These are phyloP conservation scores for Naganishia randhawae DNA, from an alignment of 768 basidiomycete species.

Conservation along the genomic window DNA sequence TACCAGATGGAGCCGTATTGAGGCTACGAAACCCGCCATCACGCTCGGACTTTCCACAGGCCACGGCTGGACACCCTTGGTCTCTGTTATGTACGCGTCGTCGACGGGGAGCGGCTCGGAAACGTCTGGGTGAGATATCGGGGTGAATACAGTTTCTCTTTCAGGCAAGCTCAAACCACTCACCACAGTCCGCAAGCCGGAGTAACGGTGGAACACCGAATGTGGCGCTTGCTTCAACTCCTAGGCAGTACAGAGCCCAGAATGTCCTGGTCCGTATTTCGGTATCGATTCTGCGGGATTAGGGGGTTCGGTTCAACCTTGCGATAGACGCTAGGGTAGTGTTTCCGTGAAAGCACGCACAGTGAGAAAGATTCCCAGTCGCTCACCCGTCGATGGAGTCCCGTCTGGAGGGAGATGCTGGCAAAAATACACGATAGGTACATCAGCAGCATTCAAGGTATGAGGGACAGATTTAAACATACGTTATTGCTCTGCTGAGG, in stretches of 20 bases:
- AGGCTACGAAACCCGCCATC: slow-evolving; percentile 30
- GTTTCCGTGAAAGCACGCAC: not conserved
- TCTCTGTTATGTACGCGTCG: slow-evolving; percentile 31
- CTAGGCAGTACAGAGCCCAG: slow-evolving; percentile 34
- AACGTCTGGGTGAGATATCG: slow-evolving; percentile 24
- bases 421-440: not conserved
- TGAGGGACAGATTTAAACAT: not conserved
- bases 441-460: not conserved
- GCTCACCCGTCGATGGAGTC: slow-evolving; percentile 33
- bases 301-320: not conserved
- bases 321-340: not conserved
- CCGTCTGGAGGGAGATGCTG: slow-evolving; percentile 32
- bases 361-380: slow-evolving; percentile 30
- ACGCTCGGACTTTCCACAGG: slow-evolving; percentile 29
- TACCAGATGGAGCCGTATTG: slow-evolving; percentile 33
- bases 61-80: slow-evolving; percentile 25
- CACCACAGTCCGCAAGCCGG: slow-evolving; percentile 31
- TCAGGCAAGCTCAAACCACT: not conserved
- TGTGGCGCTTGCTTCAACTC: slow-evolving; percentile 33
- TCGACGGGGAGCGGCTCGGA: slow-evolving; percentile 33
- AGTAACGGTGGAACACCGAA: slow-evolving; percentile 33
- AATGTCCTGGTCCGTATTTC: slow-evolving; percentile 34
- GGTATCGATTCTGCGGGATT: slow-evolving; percentile 26
- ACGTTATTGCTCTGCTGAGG: slow-evolving; percentile 33
- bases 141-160: not conserved